phyloP scores from a whole-genome alignment of 2,329 filamentous ascomycete species.

The Venturia effusa region DNA sequence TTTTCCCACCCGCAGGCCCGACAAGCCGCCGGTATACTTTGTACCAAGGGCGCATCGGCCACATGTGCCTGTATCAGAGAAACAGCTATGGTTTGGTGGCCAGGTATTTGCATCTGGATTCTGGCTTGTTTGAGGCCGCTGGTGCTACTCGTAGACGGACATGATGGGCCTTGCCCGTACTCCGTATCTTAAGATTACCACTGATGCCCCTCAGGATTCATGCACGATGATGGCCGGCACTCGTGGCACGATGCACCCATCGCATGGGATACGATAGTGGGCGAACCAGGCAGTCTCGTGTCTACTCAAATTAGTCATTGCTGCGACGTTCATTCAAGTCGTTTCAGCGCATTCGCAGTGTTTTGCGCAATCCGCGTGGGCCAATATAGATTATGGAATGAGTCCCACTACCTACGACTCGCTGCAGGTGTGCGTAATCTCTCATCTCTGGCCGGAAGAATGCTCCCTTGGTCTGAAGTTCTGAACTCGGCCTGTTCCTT shows the following conservation, averaged over 20 bases:
- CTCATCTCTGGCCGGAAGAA: constrained; percentile 1
- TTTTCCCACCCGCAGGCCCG: not conserved
- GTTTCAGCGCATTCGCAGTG: not conserved
- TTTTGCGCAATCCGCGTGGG: not conserved
- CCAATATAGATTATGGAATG: not conserved
- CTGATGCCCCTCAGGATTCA: too few species aligned
- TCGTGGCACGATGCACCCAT: too few species aligned
- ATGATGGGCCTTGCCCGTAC: not conserved
- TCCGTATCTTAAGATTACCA: too few species aligned
- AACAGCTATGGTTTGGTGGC: too few species aligned
- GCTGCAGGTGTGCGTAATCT: constrained; percentile 4
- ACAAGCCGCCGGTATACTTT: not conserved
- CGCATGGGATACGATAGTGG: not conserved
- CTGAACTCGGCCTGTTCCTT: not conserved
- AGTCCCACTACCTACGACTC: constrained; percentile 2
- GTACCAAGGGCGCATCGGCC: not conserved
- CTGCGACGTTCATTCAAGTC: not conserved
- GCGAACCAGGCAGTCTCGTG: not conserved
- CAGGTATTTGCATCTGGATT: too few species aligned
- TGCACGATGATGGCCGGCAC: constrained; percentile 6
- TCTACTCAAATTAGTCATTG: too few species aligned
- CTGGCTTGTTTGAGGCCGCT: not conserved
- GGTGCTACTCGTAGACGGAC: not conserved
- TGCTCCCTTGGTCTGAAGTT: not conserved
- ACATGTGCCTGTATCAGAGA: not conserved